Base-by-base conservation (phyloP, 805 yeast species). In the Saturnispora saitoi region DNA sequence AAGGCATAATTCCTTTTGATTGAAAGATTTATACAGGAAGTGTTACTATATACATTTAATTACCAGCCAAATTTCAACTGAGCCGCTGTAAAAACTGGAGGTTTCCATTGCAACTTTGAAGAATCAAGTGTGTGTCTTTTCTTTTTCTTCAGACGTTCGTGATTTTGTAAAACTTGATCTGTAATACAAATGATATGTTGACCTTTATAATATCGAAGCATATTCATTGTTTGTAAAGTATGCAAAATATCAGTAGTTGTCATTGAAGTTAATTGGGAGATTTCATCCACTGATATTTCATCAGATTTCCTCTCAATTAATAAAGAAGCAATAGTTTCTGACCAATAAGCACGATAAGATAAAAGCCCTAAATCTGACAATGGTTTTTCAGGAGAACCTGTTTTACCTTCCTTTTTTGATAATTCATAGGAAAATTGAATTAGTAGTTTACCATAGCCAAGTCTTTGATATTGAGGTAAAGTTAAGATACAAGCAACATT, bases 371-470 rank as follows among this genome's bases (percentile, higher is more conserved):
- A 73, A 73, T 93, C 99, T 0, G 96, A 86, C 20, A 93, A 71
- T 3, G 99, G 99, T 61, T 93, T 93, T 67, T 93, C 99, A 0
- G 99, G 99, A 0, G 96, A 88, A 1, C 99, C 99, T 3, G 81
- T 79, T 63, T 93, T 93, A 46, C 83, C 81, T 60, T 93, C 99
- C 46, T 81, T 83, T 59, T 83, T 82, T 2, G 96, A 85, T 39
- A 93, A 70, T 70, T 86, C 95, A 64, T 93, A 93, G 3, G 96
- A 87, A 62, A 93, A 91, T 59, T 91, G 96, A 58, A 93, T 93
- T 54, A 93, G 72, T 36, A 93, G 70, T 56, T 90, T 83, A 53
- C 99, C 99, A 64, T 78, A 93, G 1, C 99, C 99, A 68, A 77
- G 86, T 59, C 96, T 78, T 66, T 93, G 99, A 68, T 91, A 93